Evolutionary conservation across 768 basidiomycete genomes (phyloP), one percentile per base, ranked within the genome.

Genomic region (Auriculariales sp.): DNA sequence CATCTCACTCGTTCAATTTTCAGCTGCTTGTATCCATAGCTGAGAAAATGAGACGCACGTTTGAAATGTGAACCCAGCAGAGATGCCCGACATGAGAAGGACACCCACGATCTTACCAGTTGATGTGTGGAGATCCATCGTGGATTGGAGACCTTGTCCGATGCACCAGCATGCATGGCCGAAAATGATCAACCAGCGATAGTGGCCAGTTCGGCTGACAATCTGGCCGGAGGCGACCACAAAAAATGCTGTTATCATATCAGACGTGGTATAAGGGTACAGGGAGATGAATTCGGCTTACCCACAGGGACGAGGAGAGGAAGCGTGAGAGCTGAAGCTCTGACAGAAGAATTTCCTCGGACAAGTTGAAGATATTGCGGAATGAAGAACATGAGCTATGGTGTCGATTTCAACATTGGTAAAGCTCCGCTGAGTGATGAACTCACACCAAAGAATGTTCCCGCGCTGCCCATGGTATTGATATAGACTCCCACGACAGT

Each of bases 311-410:
- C 51, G 24, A 71, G 57, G 49, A 71, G 60, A 2, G 70, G 68
- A 2, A 73, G 58, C 2, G 69, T 58, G 6, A 71, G 58, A 11
- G 69, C 62, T 25, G 68, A 68, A 4, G 64, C 66, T 3, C 58
- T 62, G 28, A 69, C 63, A 3, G 70, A 62, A 4, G 63, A 61
- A 32, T 52, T 59, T 30, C 69, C 68, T 12, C 60, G 55, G 3
- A 68, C 69, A 27, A 71, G 62, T 50, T 70, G 68, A 50, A 68
- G 61, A 52, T 63, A 68, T 46, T 66, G 62, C 1, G 71, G 71
- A 7, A 70, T 58, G 53, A 66, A 67, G 54, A 64, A 67, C 4
- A 62, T 55, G 35, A 59, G 55, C 46, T 50, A 58, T 31, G 29
- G 35, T n/a, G n/a, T n/a, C 7, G 24, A 50, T 17, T 9, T 32